phyloP scores from a whole-genome alignment of 2,329 filamentous ascomycete species.

The Colletotrichum trifolii region DNA sequence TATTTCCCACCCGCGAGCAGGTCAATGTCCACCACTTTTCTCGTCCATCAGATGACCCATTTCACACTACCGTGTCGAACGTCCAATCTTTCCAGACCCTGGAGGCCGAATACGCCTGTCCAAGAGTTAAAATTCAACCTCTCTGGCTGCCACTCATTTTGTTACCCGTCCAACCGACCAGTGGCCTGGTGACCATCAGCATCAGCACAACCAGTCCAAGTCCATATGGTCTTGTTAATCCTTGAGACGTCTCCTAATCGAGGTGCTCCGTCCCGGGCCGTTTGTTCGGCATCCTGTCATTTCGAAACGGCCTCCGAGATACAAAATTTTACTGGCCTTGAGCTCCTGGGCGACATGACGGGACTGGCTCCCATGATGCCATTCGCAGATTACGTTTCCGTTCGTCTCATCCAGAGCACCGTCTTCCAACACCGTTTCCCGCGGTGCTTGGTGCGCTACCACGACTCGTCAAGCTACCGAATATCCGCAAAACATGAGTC shows the following conservation, averaged over 20 bases:
- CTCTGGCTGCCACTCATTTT: not conserved
- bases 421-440: not conserved
- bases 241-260: not conserved
- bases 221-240: constrained; percentile 6
- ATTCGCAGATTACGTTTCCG: not conserved
- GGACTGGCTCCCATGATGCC: not conserved
- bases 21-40: too few species aligned
- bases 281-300: constrained; percentile 1
- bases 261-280: not conserved
- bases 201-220: constrained; percentile 4
- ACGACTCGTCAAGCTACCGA: constrained; percentile 20
- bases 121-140: not conserved
- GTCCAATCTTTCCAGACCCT: too few species aligned
- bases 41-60: too few species aligned
- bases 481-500: constrained; percentile 30
- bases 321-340: not conserved
- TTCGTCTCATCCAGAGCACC: constrained; percentile 13
- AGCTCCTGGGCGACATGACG: not conserved
- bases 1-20: too few species aligned
- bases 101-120: not conserved
- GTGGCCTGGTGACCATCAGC: constrained; percentile 19
- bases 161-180: constrained; percentile 1
- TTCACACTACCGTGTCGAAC: too few species aligned
- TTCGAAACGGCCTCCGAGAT: not conserved
- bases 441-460: not conserved